Evolutionary conservation across 805 yeast genomes (phyloP).

Genomic region (Blastobotrys americana): DNA sequence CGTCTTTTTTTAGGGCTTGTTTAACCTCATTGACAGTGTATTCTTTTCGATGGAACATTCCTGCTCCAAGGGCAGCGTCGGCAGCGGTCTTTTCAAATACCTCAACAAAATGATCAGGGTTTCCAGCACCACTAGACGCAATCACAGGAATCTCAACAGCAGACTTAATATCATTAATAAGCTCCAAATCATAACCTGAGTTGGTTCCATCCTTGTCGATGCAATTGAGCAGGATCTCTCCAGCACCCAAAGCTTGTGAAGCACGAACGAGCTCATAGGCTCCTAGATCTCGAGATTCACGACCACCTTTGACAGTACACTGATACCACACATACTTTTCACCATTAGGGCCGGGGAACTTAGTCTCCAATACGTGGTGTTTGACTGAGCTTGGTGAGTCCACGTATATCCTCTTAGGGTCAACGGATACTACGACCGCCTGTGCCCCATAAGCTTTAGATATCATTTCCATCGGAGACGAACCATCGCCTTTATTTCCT

Average conservation of each 20-base stretch:
- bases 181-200: slow-evolving; percentile 85
- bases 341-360: slow-evolving; percentile 74
- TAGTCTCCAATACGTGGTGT: slow-evolving; percentile 59
- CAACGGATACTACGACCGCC: slow-evolving; percentile 98
- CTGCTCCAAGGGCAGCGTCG: slow-evolving; percentile 98
- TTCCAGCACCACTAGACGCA: slow-evolving; percentile 97
- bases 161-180: slow-evolving; percentile 66
- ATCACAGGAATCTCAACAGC: slow-evolving; percentile 86
- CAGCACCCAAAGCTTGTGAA: slow-evolving; percentile 91
- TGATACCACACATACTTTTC: slow-evolving; percentile 89
- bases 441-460: slow-evolving; percentile 90
- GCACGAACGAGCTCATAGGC: slow-evolving; percentile 85
- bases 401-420: slow-evolving; percentile 84
- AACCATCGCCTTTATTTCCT: slow-evolving; percentile 57
- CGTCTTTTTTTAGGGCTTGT: slow-evolving; percentile 47
- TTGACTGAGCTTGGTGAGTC: slow-evolving; percentile 49
- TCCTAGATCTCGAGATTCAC: slow-evolving; percentile 83
- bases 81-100: slow-evolving; percentile 75
- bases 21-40: slow-evolving; percentile 84
- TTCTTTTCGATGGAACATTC: slow-evolving; percentile 95
- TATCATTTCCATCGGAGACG: slow-evolving; percentile 86
- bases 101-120: slow-evolving; percentile 81
- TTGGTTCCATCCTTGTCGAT: slow-evolving; percentile 97
- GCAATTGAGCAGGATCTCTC: slow-evolving; percentile 87
- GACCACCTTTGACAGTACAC: slow-evolving; percentile 94